Evolutionary conservation across 176 grass and related monocot genomes (phyloP), one percentile per base, ranked within the genome.

Genomic region (Themeda triandra): DNA sequence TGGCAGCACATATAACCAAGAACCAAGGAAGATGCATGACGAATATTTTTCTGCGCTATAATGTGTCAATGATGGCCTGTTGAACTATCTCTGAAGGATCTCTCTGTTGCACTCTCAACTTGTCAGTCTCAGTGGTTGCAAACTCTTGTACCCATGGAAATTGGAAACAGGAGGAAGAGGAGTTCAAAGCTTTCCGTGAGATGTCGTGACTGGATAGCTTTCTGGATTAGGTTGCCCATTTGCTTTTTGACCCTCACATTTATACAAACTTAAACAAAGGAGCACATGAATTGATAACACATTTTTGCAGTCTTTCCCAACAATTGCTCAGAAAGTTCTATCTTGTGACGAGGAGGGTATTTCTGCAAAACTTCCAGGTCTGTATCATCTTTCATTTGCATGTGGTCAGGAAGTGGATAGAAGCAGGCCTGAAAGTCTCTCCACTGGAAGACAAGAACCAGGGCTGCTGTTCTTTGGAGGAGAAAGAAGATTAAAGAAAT

Each of bases 71-170:
- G 45, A 17, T 1, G 45, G 45, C 45, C 69, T 75, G 39, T 92
- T 94, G 24, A 86, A 86, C 73, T 91, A 82, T 73, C 81, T 85
- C 77, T 89, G 23, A 15, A 92, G 74, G 74, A 90, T 97, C 66
- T 94, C 77, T 67, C 86, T 87, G 25, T 31, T 32, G 24, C 69
- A 73, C 78, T 79, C 69, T 79, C 83, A 88, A 87, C 82, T 89
- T 94, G 4, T 76, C 73, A 6, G 81, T 77, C 68, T 92, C 89
- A 89, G 69, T 85, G 85, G 56, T 4, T 49, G 15, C 15, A 18
- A 49, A 49, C 46, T 49, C 14, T 49, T 49, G 46, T 49, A 49
- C 46, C 46, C 46, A 49, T 49, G 46, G 15, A 49, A 18, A 18
- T 18, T 48, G 45, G 45, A 48, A 48, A 48, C 14, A 48, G 45